phyloP scores from a whole-genome alignment of 2,329 filamentous ascomycete genomes.

The Microdochium trichocladiopsis region DNA sequence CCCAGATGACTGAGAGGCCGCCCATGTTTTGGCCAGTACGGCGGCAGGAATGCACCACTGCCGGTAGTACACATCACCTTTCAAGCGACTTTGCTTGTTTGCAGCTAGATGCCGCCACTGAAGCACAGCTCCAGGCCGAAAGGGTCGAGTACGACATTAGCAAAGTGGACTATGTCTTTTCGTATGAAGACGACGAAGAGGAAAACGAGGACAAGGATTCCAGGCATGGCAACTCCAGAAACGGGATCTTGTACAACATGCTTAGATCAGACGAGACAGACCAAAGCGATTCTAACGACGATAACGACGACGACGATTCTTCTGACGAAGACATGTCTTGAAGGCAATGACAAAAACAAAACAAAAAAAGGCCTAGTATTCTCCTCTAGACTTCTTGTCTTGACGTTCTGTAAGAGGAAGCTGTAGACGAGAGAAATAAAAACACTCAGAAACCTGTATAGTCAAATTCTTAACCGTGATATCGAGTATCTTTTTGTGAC shows the following conservation, averaged over 20 bases:
- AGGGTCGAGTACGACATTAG: neutral
- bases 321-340: neutral
- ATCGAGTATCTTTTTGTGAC: no score
- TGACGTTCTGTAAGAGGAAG: neutral
- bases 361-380: neutral
- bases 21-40: neutral
- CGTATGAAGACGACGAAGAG: neutral
- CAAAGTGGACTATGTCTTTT: neutral
- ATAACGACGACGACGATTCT: slow-evolving; percentile 1
- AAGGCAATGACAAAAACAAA: no score
- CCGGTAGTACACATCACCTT: neutral
- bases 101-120: neutral
- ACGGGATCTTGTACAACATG: neutral
- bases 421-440: neutral
- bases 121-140: neutral
- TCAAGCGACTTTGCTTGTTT: neutral
- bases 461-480: neutral
- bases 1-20: neutral
- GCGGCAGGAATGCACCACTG: neutral
- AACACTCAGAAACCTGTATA: neutral
- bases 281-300: neutral
- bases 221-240: no score
- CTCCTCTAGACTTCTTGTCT: neutral
- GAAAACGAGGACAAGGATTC: no score
- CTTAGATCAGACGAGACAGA: no score